phyloP scores from a whole-genome alignment of 2,329 filamentous ascomycete genomes.

The Aspergillus sp. region DNA sequence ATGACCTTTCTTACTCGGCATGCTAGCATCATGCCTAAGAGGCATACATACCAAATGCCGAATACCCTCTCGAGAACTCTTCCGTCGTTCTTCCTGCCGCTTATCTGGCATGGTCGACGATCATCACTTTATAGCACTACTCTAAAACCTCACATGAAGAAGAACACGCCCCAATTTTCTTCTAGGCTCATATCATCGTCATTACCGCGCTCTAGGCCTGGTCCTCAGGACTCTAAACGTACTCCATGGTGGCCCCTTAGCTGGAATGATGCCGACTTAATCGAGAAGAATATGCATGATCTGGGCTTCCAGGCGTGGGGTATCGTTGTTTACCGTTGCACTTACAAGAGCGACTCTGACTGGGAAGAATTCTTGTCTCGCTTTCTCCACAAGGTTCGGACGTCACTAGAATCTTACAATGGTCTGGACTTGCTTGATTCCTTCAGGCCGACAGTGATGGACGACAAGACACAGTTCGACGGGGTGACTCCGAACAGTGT shows the following conservation, averaged over 20 bases:
- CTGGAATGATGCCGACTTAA: slow-evolving; percentile 2
- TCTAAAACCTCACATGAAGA: not conserved
- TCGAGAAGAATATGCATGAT: not conserved
- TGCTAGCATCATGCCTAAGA: not conserved
- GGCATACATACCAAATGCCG: not conserved
- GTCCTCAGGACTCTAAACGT: not conserved
- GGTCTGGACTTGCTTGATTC: not conserved
- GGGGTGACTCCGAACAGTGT: not conserved
- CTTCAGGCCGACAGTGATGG: slow-evolving; percentile 1
- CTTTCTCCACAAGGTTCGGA: not conserved
- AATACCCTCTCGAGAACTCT: not conserved
- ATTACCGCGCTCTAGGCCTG: not conserved
- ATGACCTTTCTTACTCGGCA: not conserved
- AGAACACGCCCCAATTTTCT: not conserved
- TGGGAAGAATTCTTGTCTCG: slow-evolving; percentile 11
- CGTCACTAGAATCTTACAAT: not conserved
- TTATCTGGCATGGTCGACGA: not conserved
- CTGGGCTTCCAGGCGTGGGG: not conserved
- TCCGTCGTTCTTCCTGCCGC: not conserved
- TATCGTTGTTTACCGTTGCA: slow-evolving; percentile 8
- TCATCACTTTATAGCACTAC: not conserved
- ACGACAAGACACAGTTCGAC: slow-evolving; percentile 1
- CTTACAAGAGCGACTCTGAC: slow-evolving; percentile 9
- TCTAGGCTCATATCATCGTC: not conserved
- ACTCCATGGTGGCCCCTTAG: not conserved